A percentile compares a stretch with the other conserved stretches of the same genome.
Conservation (phyloP, 2,329 filamentous ascomycete genomes). For the Ceratocystiopsis sp. region DNA sequence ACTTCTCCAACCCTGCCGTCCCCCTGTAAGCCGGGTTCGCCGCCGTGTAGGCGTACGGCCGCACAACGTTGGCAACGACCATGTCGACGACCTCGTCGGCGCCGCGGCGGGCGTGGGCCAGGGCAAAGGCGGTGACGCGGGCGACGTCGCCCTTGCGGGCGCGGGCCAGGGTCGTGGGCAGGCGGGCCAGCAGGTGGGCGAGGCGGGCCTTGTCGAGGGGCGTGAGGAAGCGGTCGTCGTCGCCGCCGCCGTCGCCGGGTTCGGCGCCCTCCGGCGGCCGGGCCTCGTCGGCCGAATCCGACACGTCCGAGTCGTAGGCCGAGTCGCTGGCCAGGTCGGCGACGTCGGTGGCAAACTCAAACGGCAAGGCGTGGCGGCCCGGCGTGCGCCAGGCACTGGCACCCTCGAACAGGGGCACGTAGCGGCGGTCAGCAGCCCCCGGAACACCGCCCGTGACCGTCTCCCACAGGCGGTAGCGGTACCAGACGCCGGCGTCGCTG, state of each 20-base stretch:
- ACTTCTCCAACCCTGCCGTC: constrained; percentile 11
- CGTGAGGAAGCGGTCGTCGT: constrained; percentile 52
- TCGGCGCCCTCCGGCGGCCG: constrained; percentile 52
- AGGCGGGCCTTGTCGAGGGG: constrained; percentile 74
- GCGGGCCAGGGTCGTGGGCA: constrained; percentile 59
- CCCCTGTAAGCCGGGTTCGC: constrained; percentile 43
- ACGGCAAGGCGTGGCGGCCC: constrained; percentile 47
- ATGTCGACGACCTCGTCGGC: constrained; percentile 85
- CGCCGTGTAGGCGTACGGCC: constrained; percentile 55
- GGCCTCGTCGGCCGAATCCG: constrained; percentile 40
- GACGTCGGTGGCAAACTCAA: constrained; percentile 61
- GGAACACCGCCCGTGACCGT: constrained; percentile 47
- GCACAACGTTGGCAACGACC: constrained; percentile 65
- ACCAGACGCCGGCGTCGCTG: constrained; percentile 69
- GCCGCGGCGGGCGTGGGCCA: constrained; percentile 69
- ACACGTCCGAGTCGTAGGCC: constrained; percentile 79
- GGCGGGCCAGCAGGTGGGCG: constrained; percentile 62
- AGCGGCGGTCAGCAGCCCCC: constrained; percentile 27
- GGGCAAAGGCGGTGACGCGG: constrained; percentile 71
- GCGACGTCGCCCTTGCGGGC: constrained; percentile 76
- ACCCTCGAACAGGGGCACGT: constrained; percentile 55
- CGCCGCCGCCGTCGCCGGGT: constrained; percentile 20
- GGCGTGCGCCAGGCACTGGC: constrained; percentile 64
- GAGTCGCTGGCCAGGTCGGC: constrained; percentile 69
- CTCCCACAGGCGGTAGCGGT: constrained; percentile 83